These are phyloP conservation scores for Naganishia randhawae DNA, from an alignment of 768 basidiomycete species.

Conservation along the genomic window DNA sequence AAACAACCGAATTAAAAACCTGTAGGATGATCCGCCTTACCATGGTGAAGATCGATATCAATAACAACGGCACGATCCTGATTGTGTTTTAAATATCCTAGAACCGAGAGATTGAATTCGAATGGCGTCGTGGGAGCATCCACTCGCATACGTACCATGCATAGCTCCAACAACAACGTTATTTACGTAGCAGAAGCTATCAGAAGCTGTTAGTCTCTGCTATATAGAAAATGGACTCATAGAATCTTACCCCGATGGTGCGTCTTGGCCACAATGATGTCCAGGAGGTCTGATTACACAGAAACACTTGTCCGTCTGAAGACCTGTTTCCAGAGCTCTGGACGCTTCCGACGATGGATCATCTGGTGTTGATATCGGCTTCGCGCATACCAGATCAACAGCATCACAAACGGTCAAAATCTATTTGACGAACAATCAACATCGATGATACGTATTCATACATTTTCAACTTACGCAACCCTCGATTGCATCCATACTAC, in stretches of 20 bases:
- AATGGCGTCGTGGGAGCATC: neutral
- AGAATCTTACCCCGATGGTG: constrained; percentile 63
- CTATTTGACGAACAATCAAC: constrained; percentile 24
- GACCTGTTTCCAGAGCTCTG: neutral
- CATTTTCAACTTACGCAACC: constrained; percentile 41
- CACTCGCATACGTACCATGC: constrained; percentile 62
- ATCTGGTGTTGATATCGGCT: too few relatives aligned
- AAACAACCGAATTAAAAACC: neutral
- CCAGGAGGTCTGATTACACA: constrained; percentile 85
- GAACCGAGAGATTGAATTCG: neutral
- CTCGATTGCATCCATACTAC: constrained; percentile 48
- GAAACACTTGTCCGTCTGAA: constrained; percentile 58
- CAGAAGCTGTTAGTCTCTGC: neutral
- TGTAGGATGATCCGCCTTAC: constrained; percentile 50
- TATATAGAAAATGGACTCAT: neutral
- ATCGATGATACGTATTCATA: neutral
- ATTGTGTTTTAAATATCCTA: constrained; percentile 76
- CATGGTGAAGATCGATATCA: constrained; percentile 90
- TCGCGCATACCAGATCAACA: constrained; percentile 61
- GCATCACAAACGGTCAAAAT: constrained; percentile 68
- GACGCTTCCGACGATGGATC: neutral
- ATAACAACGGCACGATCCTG: constrained; percentile 77
- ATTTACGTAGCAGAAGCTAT: constrained; percentile 82
- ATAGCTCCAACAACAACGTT: constrained; percentile 87
- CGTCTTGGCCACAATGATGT: constrained; percentile 88